phyloP scores from a whole-genome alignment of 2,329 filamentous ascomycete genomes.

The Calycina herbarum region DNA sequence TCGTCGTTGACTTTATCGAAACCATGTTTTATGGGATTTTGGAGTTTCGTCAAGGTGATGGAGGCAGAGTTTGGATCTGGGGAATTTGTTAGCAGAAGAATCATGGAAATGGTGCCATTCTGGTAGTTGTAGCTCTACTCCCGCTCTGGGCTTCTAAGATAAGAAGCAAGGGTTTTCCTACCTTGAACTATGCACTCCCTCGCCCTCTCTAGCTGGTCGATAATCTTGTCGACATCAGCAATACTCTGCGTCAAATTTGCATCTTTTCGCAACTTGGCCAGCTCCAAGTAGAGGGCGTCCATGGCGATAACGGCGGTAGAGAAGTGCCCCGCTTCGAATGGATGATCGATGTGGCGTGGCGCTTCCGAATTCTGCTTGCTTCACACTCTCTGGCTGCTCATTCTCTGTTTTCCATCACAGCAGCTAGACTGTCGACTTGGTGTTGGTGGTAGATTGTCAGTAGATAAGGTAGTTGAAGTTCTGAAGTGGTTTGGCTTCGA shows the following conservation, averaged over 20 bases:
- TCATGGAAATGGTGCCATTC: background rate
- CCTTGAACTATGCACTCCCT: conserved; percentile 72
- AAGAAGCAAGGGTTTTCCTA: background rate
- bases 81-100: conserved; percentile 11
- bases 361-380: background rate
- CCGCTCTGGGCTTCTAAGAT: background rate
- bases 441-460: background rate
- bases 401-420: conserved; percentile 1
- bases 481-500: background rate
- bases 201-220: conserved; percentile 73
- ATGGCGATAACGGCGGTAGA: conserved; percentile 22
- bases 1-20: conserved; percentile 80
- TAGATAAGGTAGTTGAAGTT: background rate
- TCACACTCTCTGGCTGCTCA: background rate
- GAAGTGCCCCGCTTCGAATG: conserved; percentile 23
- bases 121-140: background rate
- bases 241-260: conserved; percentile 44
- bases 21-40: conserved; percentile 78
- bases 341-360: background rate
- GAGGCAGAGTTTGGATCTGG: conserved; percentile 69
- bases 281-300: conserved; percentile 36
- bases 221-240: conserved; percentile 78
- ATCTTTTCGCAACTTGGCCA: conserved; percentile 36
- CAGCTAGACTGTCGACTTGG: background rate
- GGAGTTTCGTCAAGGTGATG: conserved; percentile 77